These are phyloP conservation scores for Cyathus striatus DNA, from an alignment of 768 basidiomycete genomes.

Conservation along the genomic window DNA sequence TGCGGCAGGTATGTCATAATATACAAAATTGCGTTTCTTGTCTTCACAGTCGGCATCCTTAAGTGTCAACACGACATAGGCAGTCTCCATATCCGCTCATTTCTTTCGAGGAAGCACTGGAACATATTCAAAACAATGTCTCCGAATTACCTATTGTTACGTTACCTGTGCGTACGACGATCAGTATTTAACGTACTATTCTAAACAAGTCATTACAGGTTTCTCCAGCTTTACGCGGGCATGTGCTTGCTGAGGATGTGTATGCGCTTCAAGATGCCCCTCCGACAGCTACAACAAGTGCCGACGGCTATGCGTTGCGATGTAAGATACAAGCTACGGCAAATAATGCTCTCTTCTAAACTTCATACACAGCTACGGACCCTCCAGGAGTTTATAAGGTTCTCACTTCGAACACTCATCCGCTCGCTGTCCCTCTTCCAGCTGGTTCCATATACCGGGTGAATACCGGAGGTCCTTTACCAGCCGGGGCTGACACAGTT, in stretches of 20 bases:
- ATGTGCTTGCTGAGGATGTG: conserved; percentile 75
- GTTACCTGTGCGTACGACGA: conserved; percentile 33
- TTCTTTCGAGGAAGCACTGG: conserved; percentile 59
- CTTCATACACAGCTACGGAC: conserved; percentile 45
- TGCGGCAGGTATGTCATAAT: conserved; percentile 45
- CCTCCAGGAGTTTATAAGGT: conserved; percentile 64
- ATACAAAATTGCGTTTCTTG: not conserved
- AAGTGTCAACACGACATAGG: conserved; percentile 71
- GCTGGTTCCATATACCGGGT: conserved; percentile 61
- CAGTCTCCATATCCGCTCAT: conserved; percentile 75
- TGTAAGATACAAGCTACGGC: too few species aligned
- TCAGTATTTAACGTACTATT: not conserved
- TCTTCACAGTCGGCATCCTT: conserved; percentile 6
- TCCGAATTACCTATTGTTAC: conserved; percentile 31
- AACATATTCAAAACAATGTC: conserved; percentile 45
- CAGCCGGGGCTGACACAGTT: conserved; percentile 67
- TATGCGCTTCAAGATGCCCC: conserved; percentile 64
- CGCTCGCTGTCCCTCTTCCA: conserved; percentile 42
- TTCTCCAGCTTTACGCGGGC: conserved; percentile 49
- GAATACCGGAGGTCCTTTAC: conserved; percentile 84
- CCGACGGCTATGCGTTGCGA: conserved; percentile 83
- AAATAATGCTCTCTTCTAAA: not conserved
- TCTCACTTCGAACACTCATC: conserved; percentile 50
- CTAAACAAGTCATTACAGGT: conserved; percentile 39
- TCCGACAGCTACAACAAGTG: conserved; percentile 63